Conservation (phyloP, 2,329 filamentous ascomycete species). For the Colletotrichum brevisporum region DNA sequence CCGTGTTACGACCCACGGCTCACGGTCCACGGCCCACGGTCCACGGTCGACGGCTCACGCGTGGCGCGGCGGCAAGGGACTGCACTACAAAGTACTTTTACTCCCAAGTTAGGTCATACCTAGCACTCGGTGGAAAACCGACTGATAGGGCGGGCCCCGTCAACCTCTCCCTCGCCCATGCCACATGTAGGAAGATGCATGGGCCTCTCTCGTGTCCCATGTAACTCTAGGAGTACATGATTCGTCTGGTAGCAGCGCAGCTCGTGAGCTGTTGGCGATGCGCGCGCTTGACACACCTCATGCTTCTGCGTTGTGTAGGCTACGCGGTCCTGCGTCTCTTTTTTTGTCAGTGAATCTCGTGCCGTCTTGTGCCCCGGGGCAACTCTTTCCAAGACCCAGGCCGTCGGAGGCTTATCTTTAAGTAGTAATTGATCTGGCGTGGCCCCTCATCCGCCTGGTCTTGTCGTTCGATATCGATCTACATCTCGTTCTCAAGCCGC, state of each 20-base stretch:
- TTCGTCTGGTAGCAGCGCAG: neutral
- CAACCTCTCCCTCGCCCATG: conserved; percentile 11
- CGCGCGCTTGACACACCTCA: neutral
- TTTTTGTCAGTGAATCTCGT: neutral
- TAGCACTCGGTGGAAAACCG: neutral
- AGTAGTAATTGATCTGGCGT: conserved; percentile 18
- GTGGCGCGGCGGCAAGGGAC: conserved; percentile 20
- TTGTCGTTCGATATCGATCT: conserved; percentile 18
- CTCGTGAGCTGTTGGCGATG: neutral
- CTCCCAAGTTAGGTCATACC: neutral
- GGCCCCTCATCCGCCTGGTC: neutral
- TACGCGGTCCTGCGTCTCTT: neutral
- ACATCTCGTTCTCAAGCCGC: conserved; percentile 20
- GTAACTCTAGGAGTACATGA: neutral
- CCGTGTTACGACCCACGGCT: neutral
- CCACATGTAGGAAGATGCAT: conserved; percentile 17
- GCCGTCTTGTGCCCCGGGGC: neutral
- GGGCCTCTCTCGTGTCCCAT: conserved; percentile 7
- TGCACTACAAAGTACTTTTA: neutral
- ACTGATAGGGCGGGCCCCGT: conserved; percentile 12
- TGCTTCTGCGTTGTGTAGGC: neutral
- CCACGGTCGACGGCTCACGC: conserved; percentile 8
- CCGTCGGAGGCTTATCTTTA: conserved; percentile 15
- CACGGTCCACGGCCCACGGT: conserved; percentile 6
- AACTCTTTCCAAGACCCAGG: conserved; percentile 13